Conservation (phyloP, 257 asterid genomes). For the Solanum clarkiae region DNA sequence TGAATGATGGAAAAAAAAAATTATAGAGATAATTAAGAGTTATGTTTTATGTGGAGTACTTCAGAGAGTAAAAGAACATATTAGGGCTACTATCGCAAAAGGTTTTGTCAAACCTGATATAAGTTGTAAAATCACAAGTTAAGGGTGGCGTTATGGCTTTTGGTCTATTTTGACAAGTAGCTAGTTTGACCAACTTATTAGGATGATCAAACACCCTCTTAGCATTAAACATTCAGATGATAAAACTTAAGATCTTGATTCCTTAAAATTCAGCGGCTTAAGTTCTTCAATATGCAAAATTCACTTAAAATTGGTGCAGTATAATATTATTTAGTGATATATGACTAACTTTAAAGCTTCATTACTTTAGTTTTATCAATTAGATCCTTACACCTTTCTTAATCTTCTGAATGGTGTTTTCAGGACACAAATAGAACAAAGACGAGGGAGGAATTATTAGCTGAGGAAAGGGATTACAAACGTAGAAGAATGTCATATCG, state of each 20-base stretch:
- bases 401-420: not conserved
- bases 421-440: slow-evolving; percentile 52
- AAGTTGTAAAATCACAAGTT: not conserved
- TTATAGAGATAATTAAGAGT: not conserved
- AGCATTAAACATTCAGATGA: not conserved
- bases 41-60: not conserved
- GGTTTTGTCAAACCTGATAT: not conserved
- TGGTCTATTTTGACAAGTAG: not conserved
- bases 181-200: not conserved
- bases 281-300: not conserved
- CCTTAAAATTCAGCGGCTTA: not conserved
- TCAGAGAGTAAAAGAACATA: not conserved
- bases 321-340: not conserved
- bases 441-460: slow-evolving; percentile 83
- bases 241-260: not conserved
- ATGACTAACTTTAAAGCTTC: not conserved
- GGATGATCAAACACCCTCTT: not conserved
- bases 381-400: not conserved
- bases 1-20: not conserved
- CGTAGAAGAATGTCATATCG: slow-evolving; percentile 95
- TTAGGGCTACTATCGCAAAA: not conserved
- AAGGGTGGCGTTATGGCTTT: not conserved
- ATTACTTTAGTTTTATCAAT: not conserved
- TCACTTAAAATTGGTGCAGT: not conserved
- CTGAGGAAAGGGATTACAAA: slow-evolving; percentile 98